These are phyloP conservation scores for Saposhnikovia divaricata DNA, from an alignment of 129 eudicot genomes.

Conservation along the genomic window DNA sequence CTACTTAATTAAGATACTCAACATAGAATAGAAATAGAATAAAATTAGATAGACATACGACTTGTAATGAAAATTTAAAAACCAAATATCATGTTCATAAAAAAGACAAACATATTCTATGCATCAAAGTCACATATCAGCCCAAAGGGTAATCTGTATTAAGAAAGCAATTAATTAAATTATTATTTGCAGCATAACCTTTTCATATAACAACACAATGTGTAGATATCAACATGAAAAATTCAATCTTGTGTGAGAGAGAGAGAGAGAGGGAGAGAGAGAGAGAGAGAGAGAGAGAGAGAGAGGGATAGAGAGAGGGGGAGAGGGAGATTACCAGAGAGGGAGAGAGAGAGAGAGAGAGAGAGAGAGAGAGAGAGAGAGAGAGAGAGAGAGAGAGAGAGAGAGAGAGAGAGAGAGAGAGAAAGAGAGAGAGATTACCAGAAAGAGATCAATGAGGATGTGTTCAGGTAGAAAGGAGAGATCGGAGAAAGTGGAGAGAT, in stretches of 20 bases:
- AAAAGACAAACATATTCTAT: not conserved
- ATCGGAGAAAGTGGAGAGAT: too few relatives aligned
- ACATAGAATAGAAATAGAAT: too few relatives aligned
- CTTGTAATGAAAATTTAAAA: not conserved
- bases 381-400: too few relatives aligned
- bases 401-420: not conserved
- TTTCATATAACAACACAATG: not conserved
- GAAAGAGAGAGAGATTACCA: conserved; percentile 23
- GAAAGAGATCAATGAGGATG: conserved; percentile 64
- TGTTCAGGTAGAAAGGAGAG: conserved; percentile 68
- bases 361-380: too few relatives aligned
- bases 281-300: too few relatives aligned
- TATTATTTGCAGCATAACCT: not conserved
- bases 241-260: not conserved
- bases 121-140: too few relatives aligned
- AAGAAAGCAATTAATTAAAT: not conserved
- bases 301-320: too few relatives aligned
- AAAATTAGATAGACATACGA: too few relatives aligned
- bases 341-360: too few relatives aligned
- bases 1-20: not conserved
- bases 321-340: too few relatives aligned
- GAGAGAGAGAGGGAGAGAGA: not conserved
- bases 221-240: not conserved
- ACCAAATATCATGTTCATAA: too few relatives aligned
- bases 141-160: not conserved